These are phyloP conservation scores for Citrus mangshanensis DNA, from an alignment of 345 rosid species.

Conservation along the genomic window DNA sequence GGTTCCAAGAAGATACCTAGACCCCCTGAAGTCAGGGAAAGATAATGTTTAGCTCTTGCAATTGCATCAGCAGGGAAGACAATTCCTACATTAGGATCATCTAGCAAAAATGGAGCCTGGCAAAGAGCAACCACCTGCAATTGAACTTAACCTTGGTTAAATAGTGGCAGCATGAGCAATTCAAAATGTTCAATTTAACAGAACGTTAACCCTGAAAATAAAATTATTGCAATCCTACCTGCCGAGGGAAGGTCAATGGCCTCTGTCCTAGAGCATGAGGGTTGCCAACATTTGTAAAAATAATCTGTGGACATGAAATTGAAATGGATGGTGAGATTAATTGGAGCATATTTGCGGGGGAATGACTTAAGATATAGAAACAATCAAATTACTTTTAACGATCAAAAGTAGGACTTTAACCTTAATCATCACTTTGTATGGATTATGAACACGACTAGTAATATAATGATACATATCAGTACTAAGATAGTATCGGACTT, in stretches of 20 bases:
- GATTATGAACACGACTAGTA: neutral
- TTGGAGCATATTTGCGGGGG: neutral
- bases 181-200: neutral
- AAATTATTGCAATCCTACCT: constrained; percentile 39
- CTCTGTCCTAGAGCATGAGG: constrained; percentile 99
- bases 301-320: constrained; percentile 53
- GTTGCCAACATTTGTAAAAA: constrained; percentile 97
- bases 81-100: constrained; percentile 92
- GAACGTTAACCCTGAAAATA: neutral
- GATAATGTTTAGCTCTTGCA: constrained; percentile 93
- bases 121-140: constrained; percentile 92
- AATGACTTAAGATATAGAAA: neutral
- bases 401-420: neutral
- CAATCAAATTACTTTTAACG: neutral
- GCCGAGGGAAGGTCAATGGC: constrained; percentile 93
- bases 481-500: neutral
- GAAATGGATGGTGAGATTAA: constrained; percentile 7
- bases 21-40: constrained; percentile 78
- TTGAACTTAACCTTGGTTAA: constrained; percentile 23
- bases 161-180: constrained; percentile 11
- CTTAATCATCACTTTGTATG: neutral
- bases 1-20: constrained; percentile 54
- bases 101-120: constrained; percentile 96
- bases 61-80: constrained; percentile 94
- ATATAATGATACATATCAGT: neutral